Evolutionary conservation across 306 rosid genomes (phyloP), one percentile per base, ranked within the genome.

Genomic region (Prunus dulcis): DNA sequence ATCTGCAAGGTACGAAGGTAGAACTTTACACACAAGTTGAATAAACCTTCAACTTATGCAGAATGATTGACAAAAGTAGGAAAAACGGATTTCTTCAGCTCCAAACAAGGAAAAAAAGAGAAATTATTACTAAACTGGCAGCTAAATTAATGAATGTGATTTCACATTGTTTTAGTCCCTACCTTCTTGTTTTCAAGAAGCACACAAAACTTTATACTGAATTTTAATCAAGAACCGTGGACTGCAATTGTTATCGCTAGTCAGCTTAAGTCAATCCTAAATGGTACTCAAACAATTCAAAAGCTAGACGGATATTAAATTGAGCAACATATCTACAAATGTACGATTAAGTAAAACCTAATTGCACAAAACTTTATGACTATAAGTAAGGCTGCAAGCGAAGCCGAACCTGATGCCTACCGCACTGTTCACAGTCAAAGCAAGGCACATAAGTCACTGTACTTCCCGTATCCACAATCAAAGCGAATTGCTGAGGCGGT

Each of bases 371-470:
- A 63, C 9, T 32, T 63, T 9, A 41, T 15, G 46, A 34, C 8
- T 11, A 65, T 10, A 63, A 63, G 9, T 63, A 67, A 51, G 60
- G 57, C 50, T 28, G 52, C n/a, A 52, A 71, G 69, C 50, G 56
- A 80, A 52, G 70, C 77, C 67, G 19, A 73, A 86, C 89, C 89
- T 86, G 89, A 83, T 86, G 87, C 1, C 14, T 74, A 62, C 89
- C 89, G 67, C 86, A 80, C 38, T 55, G 78, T 69, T 67, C 67
- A 61, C 89, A 86, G 69, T 75, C 78, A 27, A 83, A 76, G 82
- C 89, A 83, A 23, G 89, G 89, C 67, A 86, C 89, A 60, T 86
- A 86, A 27, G 89, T 86, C 72, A 86, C 89, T 0, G 87, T 86
- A 58, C 89, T 86, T 69, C 89, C 89, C 6, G 89, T 83, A 56